Evolutionary conservation across 768 basidiomycete species (phyloP), one percentile per base, ranked within the genome.

Genomic region (Russula griseocarnosa): DNA sequence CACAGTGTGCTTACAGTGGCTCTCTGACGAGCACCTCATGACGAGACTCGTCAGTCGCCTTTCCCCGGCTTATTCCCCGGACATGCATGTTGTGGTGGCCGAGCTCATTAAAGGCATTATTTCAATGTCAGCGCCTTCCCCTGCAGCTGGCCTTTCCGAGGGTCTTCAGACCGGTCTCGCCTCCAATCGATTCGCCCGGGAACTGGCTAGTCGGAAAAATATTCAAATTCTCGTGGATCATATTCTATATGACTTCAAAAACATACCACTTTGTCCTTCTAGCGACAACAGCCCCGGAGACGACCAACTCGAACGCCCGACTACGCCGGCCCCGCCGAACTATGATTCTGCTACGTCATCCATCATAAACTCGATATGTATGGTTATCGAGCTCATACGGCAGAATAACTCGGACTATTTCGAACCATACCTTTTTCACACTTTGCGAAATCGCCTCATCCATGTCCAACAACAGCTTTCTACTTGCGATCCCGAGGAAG

Each of bases 391-490:
- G 73, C 82, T 97, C 46, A 97, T 98, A 68, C 84, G 95, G 58
- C 94, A 98, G 73, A 98, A 98, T 75, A 98, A 98, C 74, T 96
- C 95, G 44, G 96, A 99, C 74, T 98, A 94, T 72, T 95, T 97
- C 71, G 97, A 99, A 76, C 96, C 95, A 5, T 96, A 94, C 74
- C 81, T 98, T 14, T 98, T 97, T 76, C 95, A 97, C 71, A 94
- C 92, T 1, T 77, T 97, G 49, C 86, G 95, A 55, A 94, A 94
- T 72, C 84, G 93, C 52, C 81, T 98, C 40, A 94, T 98, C 67
- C 85, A 86, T 55, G 82, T 94, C 6, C 93, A 93, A 70, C 92
- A 93, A 69, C 84, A 88, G 55, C 73, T 84, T 38, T 73, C 71
- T 11, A 72, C 76, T 81, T 61, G 76, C 74, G 70, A 77, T 24